Evolutionary conservation across 208 protist species (phyloP), one percentile per base, ranked within the genome.

Genomic region (Vickermania spadyakhi): DNA sequence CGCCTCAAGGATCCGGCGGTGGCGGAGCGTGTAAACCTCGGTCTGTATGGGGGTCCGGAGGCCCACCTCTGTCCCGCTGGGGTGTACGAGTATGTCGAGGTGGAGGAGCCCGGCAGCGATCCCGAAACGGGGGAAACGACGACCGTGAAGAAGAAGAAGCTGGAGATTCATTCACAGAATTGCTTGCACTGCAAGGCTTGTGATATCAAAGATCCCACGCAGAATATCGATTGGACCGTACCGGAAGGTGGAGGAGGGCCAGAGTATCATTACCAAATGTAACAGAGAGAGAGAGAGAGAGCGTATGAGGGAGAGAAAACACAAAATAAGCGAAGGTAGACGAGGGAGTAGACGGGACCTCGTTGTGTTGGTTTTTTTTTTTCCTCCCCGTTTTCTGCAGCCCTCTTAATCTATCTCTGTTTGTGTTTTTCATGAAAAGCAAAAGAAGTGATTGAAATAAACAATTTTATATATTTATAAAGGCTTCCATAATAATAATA

Each of bases 101-200:
- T n/a, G 36, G 36, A 45, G 11, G 36, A n/a, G 36, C 36, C 18
- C 11, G 36, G 36, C 11, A 18, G 11, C 11, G 36, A 45, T 18
- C 84, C 86, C 3, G 86, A 93, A 68, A 7, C 36, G 36, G 86
- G 88, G 2, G 86, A 93, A 68, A 7, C 36, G 36, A 45, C 36
- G 36, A 18, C 11, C 36, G 18, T 18, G 11, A 45, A 45, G 36
- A 45, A 7, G 36, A 84, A 86, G 3, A 85, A 93, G 70, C 76
- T 99, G 0, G 80, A 96, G 31, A 99, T 99, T 58, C 98, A 99
- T 74, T 90, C 96, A 28, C 94, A 98, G 73, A 99, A 99, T 73
- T 99, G 98, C 79, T 75, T 98, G 7, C 98, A 99, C 83, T 99
- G 97, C 86, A 99, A 99, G 81, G 94, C 97, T 14, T 99, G 98